A percentile compares a stretch with the other conserved stretches of the same genome.
Conservation (phyloP, 2,329 filamentous ascomycete species). For the Chaetothyriales sp. region DNA sequence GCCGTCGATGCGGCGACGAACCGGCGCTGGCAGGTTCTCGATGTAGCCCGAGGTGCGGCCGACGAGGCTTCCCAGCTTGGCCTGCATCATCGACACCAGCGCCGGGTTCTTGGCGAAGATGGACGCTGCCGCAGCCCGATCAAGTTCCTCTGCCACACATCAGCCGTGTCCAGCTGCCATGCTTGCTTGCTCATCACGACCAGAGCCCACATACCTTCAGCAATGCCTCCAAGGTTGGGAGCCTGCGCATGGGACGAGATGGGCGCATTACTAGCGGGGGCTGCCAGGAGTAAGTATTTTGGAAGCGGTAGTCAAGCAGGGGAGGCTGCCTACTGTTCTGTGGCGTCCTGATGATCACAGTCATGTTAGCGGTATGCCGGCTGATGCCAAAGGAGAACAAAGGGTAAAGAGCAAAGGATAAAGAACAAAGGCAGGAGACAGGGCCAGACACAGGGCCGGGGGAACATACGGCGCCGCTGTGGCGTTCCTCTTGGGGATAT, state of each 20-base stretch:
- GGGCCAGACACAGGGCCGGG: no score
- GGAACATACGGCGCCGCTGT: not conserved
- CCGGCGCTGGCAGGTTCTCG: constrained; percentile 78
- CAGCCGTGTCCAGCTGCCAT: constrained; percentile 9
- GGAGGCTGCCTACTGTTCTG: constrained; percentile 58
- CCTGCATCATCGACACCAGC: constrained; percentile 94
- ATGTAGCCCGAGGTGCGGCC: constrained; percentile 95
- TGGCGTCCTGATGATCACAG: constrained; percentile 57
- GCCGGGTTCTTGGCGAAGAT: constrained; percentile 93
- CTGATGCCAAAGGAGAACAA: constrained; percentile 10
- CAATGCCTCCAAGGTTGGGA: constrained; percentile 86
- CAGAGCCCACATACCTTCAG: constrained; percentile 59
- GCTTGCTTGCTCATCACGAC: not conserved
- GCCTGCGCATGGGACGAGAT: constrained; percentile 97
- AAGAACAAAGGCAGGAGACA: constrained; percentile 2
- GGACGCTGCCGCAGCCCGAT: constrained; percentile 72
- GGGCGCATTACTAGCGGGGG: constrained; percentile 77
- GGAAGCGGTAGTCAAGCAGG: not conserved
- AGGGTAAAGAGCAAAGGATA: constrained; percentile 10
- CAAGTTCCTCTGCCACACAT: constrained; percentile 61
- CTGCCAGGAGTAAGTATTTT: constrained; percentile 7
- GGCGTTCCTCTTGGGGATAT: not conserved
- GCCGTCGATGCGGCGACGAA: constrained; percentile 85
- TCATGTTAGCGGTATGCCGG: constrained; percentile 11
- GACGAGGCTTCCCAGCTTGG: constrained; percentile 82